Evolutionary conservation across 305 asterid genomes (phyloP).

Genomic region (Plantago rigida): DNA sequence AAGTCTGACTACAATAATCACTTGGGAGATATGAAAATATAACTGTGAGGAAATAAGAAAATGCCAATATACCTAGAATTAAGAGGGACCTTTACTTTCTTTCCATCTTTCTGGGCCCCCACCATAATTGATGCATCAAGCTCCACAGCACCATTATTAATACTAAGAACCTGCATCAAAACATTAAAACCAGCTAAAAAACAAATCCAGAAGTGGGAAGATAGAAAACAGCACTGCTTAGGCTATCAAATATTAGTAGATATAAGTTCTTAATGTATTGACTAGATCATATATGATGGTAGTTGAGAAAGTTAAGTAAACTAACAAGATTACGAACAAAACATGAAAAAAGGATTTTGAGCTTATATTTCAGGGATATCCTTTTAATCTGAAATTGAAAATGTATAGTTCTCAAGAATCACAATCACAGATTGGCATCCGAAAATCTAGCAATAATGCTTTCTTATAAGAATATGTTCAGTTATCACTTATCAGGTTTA

Average conservation of each 20-base stretch:
- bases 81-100: slow-evolving; percentile 78
- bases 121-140: slow-evolving; percentile 82
- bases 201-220: slow-evolving; percentile 29
- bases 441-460: neutral
- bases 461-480: slow-evolving; percentile 9
- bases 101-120: slow-evolving; percentile 88
- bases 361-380: slow-evolving; percentile 16
- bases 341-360: slow-evolving; percentile 17
- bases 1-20: no score
- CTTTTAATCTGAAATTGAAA: slow-evolving; percentile 13
- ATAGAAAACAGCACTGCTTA: slow-evolving; percentile 15
- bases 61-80: slow-evolving; percentile 58
- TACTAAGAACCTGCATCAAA: slow-evolving; percentile 72
- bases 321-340: slow-evolving; percentile 20
- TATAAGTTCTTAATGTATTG: slow-evolving; percentile 8
- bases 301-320: slow-evolving; percentile 12
- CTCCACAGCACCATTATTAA: slow-evolving; percentile 87
- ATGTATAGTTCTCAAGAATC: slow-evolving; percentile 11
- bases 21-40: slow-evolving; percentile 4
- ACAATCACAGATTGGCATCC: slow-evolving; percentile 1
- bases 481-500: neutral
- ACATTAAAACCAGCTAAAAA: slow-evolving; percentile 42
- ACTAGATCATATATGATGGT: slow-evolving; percentile 11
- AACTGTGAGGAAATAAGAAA: neutral
- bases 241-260: slow-evolving; percentile 2